Percentiles rank a stretch among this genome's conserved stretches.
These are phyloP conservation scores for Xylaria acuta DNA, from an alignment of 495 filamentous ascomycete species.

Conservation along the genomic window DNA sequence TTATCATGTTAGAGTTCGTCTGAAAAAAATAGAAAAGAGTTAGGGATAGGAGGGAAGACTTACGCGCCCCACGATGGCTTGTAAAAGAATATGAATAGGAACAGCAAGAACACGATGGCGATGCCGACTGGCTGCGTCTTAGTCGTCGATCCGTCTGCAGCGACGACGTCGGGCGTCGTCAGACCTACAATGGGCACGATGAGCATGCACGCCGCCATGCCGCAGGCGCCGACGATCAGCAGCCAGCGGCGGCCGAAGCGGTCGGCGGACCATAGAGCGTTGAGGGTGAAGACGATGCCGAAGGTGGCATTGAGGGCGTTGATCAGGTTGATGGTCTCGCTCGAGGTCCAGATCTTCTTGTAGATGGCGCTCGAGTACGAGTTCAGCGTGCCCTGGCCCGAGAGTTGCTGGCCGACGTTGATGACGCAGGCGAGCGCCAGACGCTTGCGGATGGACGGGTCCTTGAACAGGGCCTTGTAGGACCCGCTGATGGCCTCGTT, in stretches of 20 bases:
- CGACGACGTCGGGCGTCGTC: constrained; percentile 52
- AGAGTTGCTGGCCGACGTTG: constrained; percentile 68
- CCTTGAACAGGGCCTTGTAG: constrained; percentile 66
- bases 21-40: neutral
- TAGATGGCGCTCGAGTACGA: constrained; percentile 69
- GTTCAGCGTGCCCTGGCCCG: constrained; percentile 68
- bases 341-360: constrained; percentile 65
- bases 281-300: constrained; percentile 65
- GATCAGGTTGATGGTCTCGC: constrained; percentile 63
- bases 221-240: constrained; percentile 56
- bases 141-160: constrained; percentile 42
- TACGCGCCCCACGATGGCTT: constrained; percentile 70
- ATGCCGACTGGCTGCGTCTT: constrained; percentile 67
- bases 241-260: constrained; percentile 58
- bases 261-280: constrained; percentile 68
- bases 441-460: constrained; percentile 65
- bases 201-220: constrained; percentile 60
- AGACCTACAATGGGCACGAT: constrained; percentile 66
- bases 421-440: constrained; percentile 60
- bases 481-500: constrained; percentile 64
- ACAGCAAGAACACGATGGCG: constrained; percentile 66
- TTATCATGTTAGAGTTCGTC: neutral
- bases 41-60: neutral
- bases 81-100: constrained; percentile 73
- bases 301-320: constrained; percentile 68